These are phyloP conservation scores for Lepidium sativum DNA, from an alignment of 345 rosid genomes.

Conservation along the genomic window DNA sequence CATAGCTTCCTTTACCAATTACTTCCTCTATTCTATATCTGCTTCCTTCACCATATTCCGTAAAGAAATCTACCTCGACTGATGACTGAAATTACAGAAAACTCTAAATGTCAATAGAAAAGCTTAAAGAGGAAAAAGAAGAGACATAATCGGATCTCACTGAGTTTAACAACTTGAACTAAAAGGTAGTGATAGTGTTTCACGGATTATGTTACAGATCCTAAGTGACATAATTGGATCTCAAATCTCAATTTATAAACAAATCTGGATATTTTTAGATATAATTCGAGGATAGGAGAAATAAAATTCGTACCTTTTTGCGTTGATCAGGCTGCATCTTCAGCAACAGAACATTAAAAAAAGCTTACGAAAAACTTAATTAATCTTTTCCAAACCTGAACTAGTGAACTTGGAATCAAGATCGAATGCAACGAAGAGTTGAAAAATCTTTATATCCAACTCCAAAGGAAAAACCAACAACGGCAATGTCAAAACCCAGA, in stretches of 20 bases:
- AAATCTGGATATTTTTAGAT: neutral
- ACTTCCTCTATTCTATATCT: constrained; percentile 87
- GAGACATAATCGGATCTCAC: neutral
- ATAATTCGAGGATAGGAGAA: neutral
- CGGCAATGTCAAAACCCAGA: constrained; percentile 13
- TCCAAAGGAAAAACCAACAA: neutral
- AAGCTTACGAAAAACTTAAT: neutral
- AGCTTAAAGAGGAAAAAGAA: neutral
- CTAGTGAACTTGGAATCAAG: constrained; percentile 1
- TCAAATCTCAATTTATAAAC: neutral
- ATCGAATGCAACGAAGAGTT: neutral
- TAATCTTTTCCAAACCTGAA: neutral
- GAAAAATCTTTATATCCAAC: neutral
- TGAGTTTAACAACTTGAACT: neutral
- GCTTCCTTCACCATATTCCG: constrained; percentile 89
- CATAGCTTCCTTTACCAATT: constrained; percentile 92
- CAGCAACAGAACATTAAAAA: constrained; percentile 41
- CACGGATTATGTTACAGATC: neutral
- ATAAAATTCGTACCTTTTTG: constrained; percentile 49
- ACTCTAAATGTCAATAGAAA: neutral
- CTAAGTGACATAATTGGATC: neutral
- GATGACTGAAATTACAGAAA: constrained; percentile 40
- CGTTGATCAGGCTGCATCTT: constrained; percentile 94
- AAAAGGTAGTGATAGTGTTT: constrained; percentile 6
- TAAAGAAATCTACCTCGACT: constrained; percentile 77